Percentiles rank a stretch among this genome's conserved stretches.
Evolutionary conservation across 2,329 filamentous ascomycete species (phyloP).

Genomic region (Coniochaeta ligniaria): DNA sequence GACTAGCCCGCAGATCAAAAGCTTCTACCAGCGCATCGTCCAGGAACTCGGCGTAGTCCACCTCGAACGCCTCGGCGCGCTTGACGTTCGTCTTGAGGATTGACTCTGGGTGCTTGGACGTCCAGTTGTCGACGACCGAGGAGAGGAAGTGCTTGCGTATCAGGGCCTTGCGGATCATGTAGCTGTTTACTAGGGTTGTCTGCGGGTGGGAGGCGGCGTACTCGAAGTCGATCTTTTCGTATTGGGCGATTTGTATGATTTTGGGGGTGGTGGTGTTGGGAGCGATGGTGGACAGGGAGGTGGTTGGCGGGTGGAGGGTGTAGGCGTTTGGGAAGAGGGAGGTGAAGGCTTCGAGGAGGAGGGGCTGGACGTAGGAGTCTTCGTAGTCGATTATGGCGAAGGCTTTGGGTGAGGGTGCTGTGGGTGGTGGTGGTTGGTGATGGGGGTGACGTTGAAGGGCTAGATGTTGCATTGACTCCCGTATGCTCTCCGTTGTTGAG

Average conservation of each 20-base stretch:
- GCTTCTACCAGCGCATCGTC: slow-evolving; percentile 89
- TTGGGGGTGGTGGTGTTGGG: slow-evolving; percentile 22
- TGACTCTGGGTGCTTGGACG: slow-evolving; percentile 72
- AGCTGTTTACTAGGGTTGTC: slow-evolving; percentile 72
- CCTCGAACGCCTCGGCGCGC: slow-evolving; percentile 77
- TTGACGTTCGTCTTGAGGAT: slow-evolving; percentile 65
- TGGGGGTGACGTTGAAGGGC: background rate
- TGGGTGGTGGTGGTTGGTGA: background rate
- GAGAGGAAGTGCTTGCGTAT: slow-evolving; percentile 94
- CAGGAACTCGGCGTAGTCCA: slow-evolving; percentile 94
- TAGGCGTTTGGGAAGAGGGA: slow-evolving; percentile 51
- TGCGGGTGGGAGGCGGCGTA: slow-evolving; percentile 55
- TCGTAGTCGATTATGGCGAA: slow-evolving; percentile 78
- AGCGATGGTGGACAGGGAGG: slow-evolving; percentile 27
- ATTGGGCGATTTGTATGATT: slow-evolving; percentile 74
- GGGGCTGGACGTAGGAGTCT: slow-evolving; percentile 80
- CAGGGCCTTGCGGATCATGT: slow-evolving; percentile 90
- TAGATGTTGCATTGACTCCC: background rate
- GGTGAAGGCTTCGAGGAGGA: slow-evolving; percentile 68
- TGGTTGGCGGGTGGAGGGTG: slow-evolving; percentile 32
- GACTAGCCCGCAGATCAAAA: slow-evolving; percentile 75
- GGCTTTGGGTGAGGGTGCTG: slow-evolving; percentile 30
- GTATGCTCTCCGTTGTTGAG: background rate
- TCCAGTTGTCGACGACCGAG: slow-evolving; percentile 76
- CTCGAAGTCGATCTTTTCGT: slow-evolving; percentile 83